A percentile compares a stretch with the other conserved stretches of the same genome.
Evolutionary conservation across 2,329 filamentous ascomycete species (phyloP).

Genomic region (Penicillium palitans): DNA sequence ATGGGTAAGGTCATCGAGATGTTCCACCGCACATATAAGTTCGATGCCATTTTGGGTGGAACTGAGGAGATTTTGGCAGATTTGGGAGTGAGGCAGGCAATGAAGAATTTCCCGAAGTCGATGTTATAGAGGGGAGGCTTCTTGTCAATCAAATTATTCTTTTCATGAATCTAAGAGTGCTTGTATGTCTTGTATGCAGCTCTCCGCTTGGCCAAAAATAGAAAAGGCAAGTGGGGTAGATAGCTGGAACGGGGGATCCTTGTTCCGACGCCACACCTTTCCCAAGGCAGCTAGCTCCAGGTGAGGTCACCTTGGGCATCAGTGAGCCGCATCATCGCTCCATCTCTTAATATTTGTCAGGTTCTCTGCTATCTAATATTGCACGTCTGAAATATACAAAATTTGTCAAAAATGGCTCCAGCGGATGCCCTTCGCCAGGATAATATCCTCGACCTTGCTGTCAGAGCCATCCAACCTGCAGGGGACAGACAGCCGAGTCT

Average conservation of each 20-base stretch:
- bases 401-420: conserved; percentile 11
- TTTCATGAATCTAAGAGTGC: not conserved
- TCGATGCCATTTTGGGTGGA: conserved; percentile 74
- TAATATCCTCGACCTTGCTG: conserved; percentile 35
- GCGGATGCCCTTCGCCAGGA: conserved; percentile 30
- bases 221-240: conserved; percentile 6
- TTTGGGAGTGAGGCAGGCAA: conserved; percentile 77
- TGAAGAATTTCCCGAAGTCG: conserved; percentile 81
- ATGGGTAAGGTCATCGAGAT: conserved; percentile 83
- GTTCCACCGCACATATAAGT: conserved; percentile 84
- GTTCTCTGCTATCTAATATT: not conserved
- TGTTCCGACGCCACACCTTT: conserved; percentile 8
- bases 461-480: conserved; percentile 33
- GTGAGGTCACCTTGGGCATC: conserved; percentile 2
- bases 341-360: not conserved
- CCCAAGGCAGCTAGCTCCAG: not conserved
- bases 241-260: conserved; percentile 2
- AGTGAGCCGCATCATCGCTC: not conserved
- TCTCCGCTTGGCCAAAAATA: conserved; percentile 1
- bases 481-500: conserved; percentile 32
- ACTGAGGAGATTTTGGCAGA: conserved; percentile 82
- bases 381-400: not conserved
- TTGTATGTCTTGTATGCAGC: conserved; percentile 1
- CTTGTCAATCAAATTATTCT: not conserved
- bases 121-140: conserved; percentile 60